Evolutionary conservation across 208 protist genomes (phyloP).

Genomic region (Tritrichomonas foetus): DNA sequence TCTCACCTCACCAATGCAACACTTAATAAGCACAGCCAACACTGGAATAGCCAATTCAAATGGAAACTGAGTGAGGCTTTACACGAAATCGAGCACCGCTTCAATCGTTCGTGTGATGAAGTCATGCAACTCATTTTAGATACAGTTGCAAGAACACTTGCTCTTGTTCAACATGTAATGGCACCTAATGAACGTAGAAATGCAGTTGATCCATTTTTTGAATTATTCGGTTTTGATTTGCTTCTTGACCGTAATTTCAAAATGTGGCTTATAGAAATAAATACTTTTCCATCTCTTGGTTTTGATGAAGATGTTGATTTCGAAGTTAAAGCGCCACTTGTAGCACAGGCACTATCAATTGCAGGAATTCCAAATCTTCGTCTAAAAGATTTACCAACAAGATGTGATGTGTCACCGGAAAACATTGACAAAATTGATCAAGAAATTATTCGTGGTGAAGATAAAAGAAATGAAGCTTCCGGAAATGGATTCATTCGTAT

Average conservation of each 20-base stretch:
- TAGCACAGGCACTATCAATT: background rate
- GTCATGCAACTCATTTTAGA: background rate
- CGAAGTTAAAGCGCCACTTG: background rate
- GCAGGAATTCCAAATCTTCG: background rate
- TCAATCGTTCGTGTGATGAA: background rate
- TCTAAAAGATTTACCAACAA: background rate
- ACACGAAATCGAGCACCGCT: background rate
- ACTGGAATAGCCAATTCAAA: background rate
- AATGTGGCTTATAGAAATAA: constrained; percentile 46
- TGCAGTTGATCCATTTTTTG: background rate
- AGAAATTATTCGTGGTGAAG: background rate
- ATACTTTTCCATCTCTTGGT: constrained; percentile 4
- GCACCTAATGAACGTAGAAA: background rate
- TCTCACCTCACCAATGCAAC: background rate
- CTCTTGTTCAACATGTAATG: background rate
- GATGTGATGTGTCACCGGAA: background rate
- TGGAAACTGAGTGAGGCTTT: background rate
- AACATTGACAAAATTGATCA: background rate
- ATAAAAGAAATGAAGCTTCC: background rate
- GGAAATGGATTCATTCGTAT: constrained; percentile 27
- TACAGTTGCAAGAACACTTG: background rate
- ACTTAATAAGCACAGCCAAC: background rate
- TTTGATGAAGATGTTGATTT: background rate
- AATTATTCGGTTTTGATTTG: constrained; percentile 46
- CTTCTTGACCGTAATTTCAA: constrained; percentile 38